phyloP scores from a whole-genome alignment of 768 basidiomycete genomes.

The Mycena olivaceomarginata region DNA sequence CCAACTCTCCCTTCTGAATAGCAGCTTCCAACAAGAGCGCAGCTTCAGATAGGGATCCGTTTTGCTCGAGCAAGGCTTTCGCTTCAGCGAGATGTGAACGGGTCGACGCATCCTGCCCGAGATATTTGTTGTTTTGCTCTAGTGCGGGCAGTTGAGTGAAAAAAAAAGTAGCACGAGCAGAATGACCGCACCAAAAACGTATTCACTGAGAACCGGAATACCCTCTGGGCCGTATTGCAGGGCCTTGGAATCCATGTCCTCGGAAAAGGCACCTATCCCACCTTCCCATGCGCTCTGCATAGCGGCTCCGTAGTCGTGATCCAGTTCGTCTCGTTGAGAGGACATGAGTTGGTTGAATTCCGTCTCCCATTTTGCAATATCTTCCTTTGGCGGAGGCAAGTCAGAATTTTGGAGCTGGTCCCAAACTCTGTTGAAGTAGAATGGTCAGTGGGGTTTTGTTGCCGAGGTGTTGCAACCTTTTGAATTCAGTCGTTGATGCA shows the following conservation, averaged over 20 bases:
- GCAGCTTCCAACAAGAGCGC: conserved; percentile 93
- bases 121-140: conserved; percentile 86
- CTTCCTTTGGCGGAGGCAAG: conserved; percentile 74
- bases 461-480: conserved; percentile 62
- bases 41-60: conserved; percentile 92
- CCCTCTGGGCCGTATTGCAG: conserved; percentile 83
- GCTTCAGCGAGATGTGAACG: conserved; percentile 81
- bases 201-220: conserved; percentile 82
- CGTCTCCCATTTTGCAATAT: conserved; percentile 88
- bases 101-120: conserved; percentile 69
- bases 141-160: conserved; percentile 22
- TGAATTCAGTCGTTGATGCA: conserved; percentile 64
- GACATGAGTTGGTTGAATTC: conserved; percentile 89
- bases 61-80: conserved; percentile 84
- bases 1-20: conserved; percentile 87
- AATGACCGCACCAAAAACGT: conserved; percentile 82
- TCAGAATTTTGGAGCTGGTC: conserved; percentile 76
- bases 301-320: conserved; percentile 75
- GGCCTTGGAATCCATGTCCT: conserved; percentile 55
- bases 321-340: conserved; percentile 77
- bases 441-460: not conserved
- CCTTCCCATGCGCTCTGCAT: conserved; percentile 82
- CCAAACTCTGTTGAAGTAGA: conserved; percentile 71
- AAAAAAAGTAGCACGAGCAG: not conserved
- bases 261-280: conserved; percentile 67